Evolutionary conservation across 129 eudicot species (phyloP).

Genomic region (Sambucus nigra): DNA sequence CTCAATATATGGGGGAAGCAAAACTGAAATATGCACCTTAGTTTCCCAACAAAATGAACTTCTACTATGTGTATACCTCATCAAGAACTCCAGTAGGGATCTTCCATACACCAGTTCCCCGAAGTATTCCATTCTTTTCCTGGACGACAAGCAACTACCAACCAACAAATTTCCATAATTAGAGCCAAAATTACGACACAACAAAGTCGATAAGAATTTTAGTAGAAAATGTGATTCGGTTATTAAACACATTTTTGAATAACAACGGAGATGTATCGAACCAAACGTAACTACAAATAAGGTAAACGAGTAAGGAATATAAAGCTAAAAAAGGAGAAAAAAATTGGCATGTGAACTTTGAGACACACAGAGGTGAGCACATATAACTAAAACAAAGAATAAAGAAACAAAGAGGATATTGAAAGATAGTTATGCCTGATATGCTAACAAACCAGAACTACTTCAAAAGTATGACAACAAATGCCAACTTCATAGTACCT

Average conservation of each 20-base stretch:
- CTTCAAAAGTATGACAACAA: background rate
- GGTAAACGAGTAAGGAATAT: too few species aligned
- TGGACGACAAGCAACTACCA: constrained; percentile 73
- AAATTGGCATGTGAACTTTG: background rate
- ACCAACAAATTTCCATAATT: constrained; percentile 4
- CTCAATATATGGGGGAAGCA: constrained; percentile 7
- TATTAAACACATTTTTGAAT: too few species aligned
- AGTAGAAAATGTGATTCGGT: too few species aligned
- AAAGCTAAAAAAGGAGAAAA: too few species aligned
- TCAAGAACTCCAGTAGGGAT: constrained; percentile 67
- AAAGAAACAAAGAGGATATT: background rate
- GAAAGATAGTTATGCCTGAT: constrained; percentile 1
- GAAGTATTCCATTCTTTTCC: constrained; percentile 53
- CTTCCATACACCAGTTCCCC: constrained; percentile 69
- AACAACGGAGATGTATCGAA: too few species aligned
- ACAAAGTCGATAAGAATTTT: background rate
- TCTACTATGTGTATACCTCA: constrained; percentile 35
- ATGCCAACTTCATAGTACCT: constrained; percentile 29
- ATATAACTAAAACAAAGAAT: background rate
- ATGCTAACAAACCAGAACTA: background rate
- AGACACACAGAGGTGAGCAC: background rate
- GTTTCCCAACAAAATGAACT: constrained; percentile 6
- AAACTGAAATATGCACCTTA: background rate
- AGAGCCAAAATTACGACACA: constrained; percentile 1
- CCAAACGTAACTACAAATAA: too few species aligned